phyloP scores from a whole-genome alignment of 257 asterid species.

The Capsicum pubescens region DNA sequence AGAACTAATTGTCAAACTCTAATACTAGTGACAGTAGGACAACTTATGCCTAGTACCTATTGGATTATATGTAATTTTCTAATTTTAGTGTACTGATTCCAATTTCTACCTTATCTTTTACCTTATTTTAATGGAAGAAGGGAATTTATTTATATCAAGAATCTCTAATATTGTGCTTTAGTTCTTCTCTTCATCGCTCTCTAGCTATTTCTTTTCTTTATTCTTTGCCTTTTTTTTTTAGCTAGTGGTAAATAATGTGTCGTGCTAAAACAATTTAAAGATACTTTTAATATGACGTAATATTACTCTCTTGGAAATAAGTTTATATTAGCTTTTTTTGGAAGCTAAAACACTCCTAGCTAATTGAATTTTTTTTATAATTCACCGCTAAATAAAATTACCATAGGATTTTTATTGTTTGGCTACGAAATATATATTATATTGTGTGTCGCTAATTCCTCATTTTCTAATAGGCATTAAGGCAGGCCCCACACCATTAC shows the following conservation, averaged over 20 bases:
- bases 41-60: slow-evolving; percentile 25
- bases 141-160: not conserved
- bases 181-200: not conserved
- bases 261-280: not conserved
- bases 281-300: not conserved
- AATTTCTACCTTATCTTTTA: not conserved
- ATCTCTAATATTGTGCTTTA: not conserved
- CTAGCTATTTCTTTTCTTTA: not conserved
- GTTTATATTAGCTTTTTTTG: not conserved
- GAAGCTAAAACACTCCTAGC: too few relatives aligned
- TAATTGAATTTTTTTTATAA: too few relatives aligned
- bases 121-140: not conserved
- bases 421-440: too few relatives aligned
- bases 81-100: not conserved
- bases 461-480: not conserved
- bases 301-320: not conserved
- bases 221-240: not conserved
- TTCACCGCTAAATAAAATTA: too few relatives aligned
- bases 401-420: too few relatives aligned
- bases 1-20: slow-evolving; percentile 33
- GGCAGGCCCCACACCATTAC: too few relatives aligned
- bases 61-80: not conserved
- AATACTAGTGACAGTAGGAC: slow-evolving; percentile 19
- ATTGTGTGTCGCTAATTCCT: too few relatives aligned
- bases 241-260: not conserved